Conservation (phyloP, 257 asterid species). For the Lycium barbarum region DNA sequence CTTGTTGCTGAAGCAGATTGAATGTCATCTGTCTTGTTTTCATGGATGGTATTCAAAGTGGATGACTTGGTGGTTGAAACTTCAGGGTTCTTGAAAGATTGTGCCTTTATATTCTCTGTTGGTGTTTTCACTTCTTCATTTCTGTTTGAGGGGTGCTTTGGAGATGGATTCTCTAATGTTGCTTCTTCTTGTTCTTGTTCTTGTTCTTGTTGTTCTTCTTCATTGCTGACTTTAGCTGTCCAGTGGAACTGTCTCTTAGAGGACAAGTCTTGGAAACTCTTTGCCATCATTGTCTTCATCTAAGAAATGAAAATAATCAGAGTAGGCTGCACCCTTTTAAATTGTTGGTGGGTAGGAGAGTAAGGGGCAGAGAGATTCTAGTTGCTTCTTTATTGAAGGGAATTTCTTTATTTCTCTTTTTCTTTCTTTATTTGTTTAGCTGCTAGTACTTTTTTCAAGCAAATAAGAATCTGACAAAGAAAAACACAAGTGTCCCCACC, state of each 20-base stretch:
- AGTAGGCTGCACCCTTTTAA: conserved; percentile 33
- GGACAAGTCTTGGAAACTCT: conserved; percentile 49
- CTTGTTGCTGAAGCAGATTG: conserved; percentile 36
- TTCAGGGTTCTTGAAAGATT: conserved; percentile 24
- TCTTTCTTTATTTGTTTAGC: background rate
- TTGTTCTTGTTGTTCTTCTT: conserved; percentile 44
- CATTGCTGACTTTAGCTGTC: conserved; percentile 60
- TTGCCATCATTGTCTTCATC: conserved; percentile 56
- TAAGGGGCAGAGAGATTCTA: conserved; percentile 34
- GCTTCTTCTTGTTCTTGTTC: background rate
- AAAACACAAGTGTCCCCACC: conserved; percentile 43
- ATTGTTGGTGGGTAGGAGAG: conserved; percentile 35
- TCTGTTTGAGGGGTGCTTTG: conserved; percentile 27
- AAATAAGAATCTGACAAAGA: conserved; percentile 30
- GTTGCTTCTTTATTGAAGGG: conserved; percentile 35
- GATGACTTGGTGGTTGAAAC: conserved; percentile 19
- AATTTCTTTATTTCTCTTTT: conserved; percentile 10
- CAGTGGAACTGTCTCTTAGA: conserved; percentile 61
- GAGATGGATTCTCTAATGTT: conserved; percentile 12
- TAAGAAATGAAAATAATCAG: conserved; percentile 40
- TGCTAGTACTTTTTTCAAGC: background rate
- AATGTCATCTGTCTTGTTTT: conserved; percentile 22
- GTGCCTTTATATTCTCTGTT: conserved; percentile 25
- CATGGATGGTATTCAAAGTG: background rate
- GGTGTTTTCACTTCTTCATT: conserved; percentile 5